These are phyloP conservation scores for Miscanthus lutarioriparius DNA, from an alignment of 176 grass and related monocot genomes.

Conservation along the genomic window DNA sequence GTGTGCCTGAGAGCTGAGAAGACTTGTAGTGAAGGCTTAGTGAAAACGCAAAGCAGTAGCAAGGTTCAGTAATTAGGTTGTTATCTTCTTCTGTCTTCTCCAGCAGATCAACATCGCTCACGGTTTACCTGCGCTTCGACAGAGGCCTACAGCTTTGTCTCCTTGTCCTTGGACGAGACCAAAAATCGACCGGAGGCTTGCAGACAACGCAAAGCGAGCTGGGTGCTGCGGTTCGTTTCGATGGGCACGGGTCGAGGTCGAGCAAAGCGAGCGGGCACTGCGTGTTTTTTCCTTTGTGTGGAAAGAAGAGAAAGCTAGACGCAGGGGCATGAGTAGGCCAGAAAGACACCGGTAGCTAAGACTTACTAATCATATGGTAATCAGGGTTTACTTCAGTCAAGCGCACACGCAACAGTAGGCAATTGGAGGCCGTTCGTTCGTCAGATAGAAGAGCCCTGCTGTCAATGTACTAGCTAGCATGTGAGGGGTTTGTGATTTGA, in stretches of 20 bases:
- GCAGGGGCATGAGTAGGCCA: constrained; percentile 21
- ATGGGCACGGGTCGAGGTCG: constrained; percentile 26
- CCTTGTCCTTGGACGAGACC: constrained; percentile 35
- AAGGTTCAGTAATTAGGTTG: not conserved
- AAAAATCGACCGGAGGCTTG: constrained; percentile 28
- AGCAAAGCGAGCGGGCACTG: constrained; percentile 26
- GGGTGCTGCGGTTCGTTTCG: constrained; percentile 10
- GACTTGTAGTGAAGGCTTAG: not conserved
- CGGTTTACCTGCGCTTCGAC: not conserved
- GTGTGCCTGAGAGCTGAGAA: not conserved
- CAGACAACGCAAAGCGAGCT: constrained; percentile 45
- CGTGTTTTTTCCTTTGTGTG: constrained; percentile 32
- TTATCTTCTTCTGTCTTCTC: not conserved
- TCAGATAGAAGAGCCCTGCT: not conserved
- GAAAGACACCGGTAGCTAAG: constrained; percentile 43
- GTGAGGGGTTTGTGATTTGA: not conserved
- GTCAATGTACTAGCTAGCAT: not conserved
- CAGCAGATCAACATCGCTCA: not conserved
- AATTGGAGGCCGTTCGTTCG: not conserved
- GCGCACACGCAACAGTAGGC: not conserved
- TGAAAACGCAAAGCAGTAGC: constrained; percentile 1
- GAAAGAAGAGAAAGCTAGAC: constrained; percentile 51
- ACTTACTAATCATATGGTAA: constrained; percentile 46
- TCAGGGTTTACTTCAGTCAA: not conserved
- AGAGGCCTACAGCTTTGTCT: constrained; percentile 25